phyloP scores from a whole-genome alignment of 345 rosid species.

The Camelina laxa region DNA sequence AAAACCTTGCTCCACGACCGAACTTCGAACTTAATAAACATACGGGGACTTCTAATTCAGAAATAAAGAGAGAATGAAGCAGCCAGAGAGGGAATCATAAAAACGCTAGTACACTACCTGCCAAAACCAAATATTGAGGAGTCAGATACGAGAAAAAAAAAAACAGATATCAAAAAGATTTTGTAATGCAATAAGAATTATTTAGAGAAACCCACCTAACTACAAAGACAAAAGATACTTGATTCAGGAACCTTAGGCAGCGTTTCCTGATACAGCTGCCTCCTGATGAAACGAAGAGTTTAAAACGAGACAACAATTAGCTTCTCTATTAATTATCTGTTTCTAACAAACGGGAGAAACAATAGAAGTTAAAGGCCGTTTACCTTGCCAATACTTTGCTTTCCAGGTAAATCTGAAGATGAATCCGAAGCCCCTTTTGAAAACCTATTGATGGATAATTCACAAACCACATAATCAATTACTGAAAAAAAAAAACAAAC shows the following conservation, averaged over 20 bases:
- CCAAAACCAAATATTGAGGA: conserved; percentile 22
- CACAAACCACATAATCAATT: conserved; percentile 4
- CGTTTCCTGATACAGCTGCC: conserved; percentile 67
- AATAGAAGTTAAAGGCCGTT: conserved; percentile 16
- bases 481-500: not conserved
- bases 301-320: conserved; percentile 6
- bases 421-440: conserved; percentile 58
- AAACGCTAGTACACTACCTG: conserved; percentile 68
- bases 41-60: conserved; percentile 37
- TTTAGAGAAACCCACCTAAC: conserved; percentile 49
- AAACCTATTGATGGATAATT: conserved; percentile 51
- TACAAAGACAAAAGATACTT: conserved; percentile 33
- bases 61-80: conserved; percentile 47
- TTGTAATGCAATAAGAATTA: not conserved
- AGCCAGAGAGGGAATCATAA: conserved; percentile 50
- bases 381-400: conserved; percentile 59
- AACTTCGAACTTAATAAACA: conserved; percentile 21
- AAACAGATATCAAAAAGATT: not conserved
- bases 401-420: conserved; percentile 53
- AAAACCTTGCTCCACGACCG: conserved; percentile 41
- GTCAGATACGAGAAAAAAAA: conserved; percentile 20
- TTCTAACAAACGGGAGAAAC: not conserved
- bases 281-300: conserved; percentile 51
- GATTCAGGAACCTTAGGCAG: conserved; percentile 60
- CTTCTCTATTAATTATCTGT: not conserved